Evolutionary conservation across 805 yeast genomes (phyloP).

Genomic region (Lipomyces starkeyi): DNA sequence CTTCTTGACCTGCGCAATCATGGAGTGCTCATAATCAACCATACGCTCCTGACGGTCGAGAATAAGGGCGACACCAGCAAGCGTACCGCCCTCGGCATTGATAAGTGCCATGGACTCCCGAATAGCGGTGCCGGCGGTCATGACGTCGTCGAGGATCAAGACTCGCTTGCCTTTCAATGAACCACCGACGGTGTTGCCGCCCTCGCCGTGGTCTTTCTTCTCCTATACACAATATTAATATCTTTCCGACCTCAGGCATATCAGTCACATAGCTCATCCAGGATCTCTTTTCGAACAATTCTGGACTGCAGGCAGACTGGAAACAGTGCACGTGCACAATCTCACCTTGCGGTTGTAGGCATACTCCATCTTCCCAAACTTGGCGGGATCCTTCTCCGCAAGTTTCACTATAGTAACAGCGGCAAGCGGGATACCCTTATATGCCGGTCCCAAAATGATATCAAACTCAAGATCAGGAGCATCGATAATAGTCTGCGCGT

Average conservation of each 20-base stretch:
- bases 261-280: neutral
- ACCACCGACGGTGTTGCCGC: constrained; percentile 92
- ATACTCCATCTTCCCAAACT: constrained; percentile 75
- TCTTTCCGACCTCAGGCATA: neutral
- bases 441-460: constrained; percentile 95
- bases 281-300: neutral
- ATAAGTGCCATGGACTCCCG: constrained; percentile 90
- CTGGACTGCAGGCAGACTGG: neutral
- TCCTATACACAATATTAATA: constrained; percentile 50
- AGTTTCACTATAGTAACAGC: constrained; percentile 91
- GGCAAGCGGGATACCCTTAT: constrained; percentile 95
- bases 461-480: constrained; percentile 80
- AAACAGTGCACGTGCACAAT: neutral
- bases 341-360: constrained; percentile 86
- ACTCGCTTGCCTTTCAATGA: constrained; percentile 71
- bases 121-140: constrained; percentile 98
- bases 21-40: constrained; percentile 70
- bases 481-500: constrained; percentile 84
- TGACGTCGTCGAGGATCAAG: constrained; percentile 92
- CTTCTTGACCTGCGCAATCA: constrained; percentile 78
- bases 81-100: constrained; percentile 66
- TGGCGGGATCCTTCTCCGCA: constrained; percentile 78
- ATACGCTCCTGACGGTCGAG: constrained; percentile 92
- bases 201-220: constrained; percentile 97
- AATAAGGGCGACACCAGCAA: constrained; percentile 87